These are phyloP conservation scores for Thermothielavioides terrestris DNA, from an alignment of 495 filamentous ascomycete genomes.

Conservation along the genomic window DNA sequence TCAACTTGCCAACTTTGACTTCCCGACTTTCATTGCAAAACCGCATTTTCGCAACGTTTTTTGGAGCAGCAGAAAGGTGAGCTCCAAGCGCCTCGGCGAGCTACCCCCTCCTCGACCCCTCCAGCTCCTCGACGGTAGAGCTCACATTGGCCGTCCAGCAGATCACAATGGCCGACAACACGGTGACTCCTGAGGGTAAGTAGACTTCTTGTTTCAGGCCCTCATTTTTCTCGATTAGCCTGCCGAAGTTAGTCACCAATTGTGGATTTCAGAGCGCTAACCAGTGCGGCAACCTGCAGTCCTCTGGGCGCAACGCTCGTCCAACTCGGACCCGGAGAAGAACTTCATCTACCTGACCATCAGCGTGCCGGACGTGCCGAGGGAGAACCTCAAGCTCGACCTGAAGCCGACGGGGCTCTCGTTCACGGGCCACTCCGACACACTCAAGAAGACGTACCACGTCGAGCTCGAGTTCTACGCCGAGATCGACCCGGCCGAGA, in stretches of 20 bases:
- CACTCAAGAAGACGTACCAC: conserved; percentile 72
- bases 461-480: conserved; percentile 90
- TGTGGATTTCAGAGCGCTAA: too few relatives aligned
- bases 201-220: not conserved
- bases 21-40: not conserved
- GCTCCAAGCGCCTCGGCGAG: conserved; percentile 14
- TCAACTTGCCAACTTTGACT: not conserved
- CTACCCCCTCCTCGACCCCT: conserved; percentile 18
- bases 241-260: too few relatives aligned
- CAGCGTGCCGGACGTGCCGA: conserved; percentile 68
- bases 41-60: not conserved
- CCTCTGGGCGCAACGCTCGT: conserved; percentile 96
- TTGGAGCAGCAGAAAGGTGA: not conserved
- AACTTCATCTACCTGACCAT: conserved; percentile 93
- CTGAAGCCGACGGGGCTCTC: conserved; percentile 66
- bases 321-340: conserved; percentile 63
- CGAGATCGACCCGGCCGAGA: conserved; percentile 63
- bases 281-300: conserved; percentile 43
- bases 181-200: conserved; percentile 28
- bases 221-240: not conserved
- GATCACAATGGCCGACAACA: conserved; percentile 18
- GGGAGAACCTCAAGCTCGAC: conserved; percentile 62
- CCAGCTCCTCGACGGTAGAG: not conserved
- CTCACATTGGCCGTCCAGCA: conserved; percentile 4
- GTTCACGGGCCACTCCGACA: conserved; percentile 73